Percentiles rank a stretch among this genome's conserved stretches.
Evolutionary conservation across 2,329 filamentous ascomycete genomes (phyloP).

Genomic region (Teratosphaeriaceae sp.): DNA sequence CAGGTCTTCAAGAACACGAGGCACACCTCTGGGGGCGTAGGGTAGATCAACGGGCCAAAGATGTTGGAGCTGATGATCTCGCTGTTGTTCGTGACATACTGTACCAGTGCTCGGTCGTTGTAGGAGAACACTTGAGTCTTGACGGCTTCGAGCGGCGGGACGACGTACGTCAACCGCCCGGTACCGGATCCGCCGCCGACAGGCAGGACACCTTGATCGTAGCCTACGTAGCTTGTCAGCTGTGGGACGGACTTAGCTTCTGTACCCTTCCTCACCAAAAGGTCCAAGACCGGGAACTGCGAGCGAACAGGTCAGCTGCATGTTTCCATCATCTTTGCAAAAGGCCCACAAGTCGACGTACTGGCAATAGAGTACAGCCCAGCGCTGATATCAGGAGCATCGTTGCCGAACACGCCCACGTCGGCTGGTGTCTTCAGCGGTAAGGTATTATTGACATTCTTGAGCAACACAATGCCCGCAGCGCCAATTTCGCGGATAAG

Average conservation of each 20-base stretch:
- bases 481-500: conserved; percentile 36
- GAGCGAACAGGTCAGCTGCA: too few relatives aligned
- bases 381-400: conserved; percentile 41
- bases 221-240: conserved; percentile 17
- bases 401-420: conserved; percentile 45
- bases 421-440: conserved; percentile 44
- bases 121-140: conserved; percentile 23
- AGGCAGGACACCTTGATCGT: conserved; percentile 38
- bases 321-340: too few relatives aligned
- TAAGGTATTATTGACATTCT: conserved; percentile 49
- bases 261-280: too few relatives aligned
- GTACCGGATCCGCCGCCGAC: conserved; percentile 38
- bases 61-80: conserved; percentile 26
- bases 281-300: too few relatives aligned
- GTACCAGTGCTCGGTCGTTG: conserved; percentile 36
- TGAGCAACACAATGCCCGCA: conserved; percentile 49
- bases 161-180: conserved; percentile 32
- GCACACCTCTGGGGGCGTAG: conserved; percentile 39
- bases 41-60: conserved; percentile 34
- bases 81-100: conserved; percentile 37
- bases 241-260: too few relatives aligned
- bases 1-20: conserved; percentile 56
- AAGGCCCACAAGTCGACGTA: too few relatives aligned
- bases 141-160: conserved; percentile 38
- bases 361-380: conserved; percentile 39